Percentiles rank a stretch among this genome's conserved stretches.
Evolutionary conservation across 83 land plant species (phyloP).

Genomic region (Picea abies): DNA sequence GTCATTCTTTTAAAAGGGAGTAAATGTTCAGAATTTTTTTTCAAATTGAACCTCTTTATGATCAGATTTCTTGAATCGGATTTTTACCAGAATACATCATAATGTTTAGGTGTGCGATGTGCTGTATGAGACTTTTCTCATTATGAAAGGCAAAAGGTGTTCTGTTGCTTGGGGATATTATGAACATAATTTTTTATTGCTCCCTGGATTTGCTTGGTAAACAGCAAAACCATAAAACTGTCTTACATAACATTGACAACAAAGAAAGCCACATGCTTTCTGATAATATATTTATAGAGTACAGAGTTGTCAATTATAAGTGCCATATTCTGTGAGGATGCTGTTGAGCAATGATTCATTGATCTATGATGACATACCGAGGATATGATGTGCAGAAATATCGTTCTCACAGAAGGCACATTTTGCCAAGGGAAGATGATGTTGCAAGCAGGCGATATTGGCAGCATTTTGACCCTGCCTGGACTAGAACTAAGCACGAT

Average conservation of each 20-base stretch:
- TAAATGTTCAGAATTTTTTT: not conserved
- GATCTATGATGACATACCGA: not conserved
- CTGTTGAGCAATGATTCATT: not conserved
- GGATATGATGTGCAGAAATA: conserved; percentile 50
- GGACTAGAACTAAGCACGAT: conserved; percentile 11
- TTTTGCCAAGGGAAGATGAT: conserved; percentile 56
- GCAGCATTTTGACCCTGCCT: conserved; percentile 29
- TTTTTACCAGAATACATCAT: conserved; percentile 4
- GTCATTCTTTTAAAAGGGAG: conserved; percentile 2
- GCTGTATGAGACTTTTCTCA: not conserved
- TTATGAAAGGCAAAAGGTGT: not conserved
- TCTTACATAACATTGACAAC: not conserved
- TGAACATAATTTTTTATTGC: not conserved
- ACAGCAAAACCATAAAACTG: not conserved
- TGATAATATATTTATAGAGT: not conserved
- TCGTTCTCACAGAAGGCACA: conserved; percentile 60
- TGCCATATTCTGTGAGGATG: not conserved
- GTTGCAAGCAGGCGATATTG: conserved; percentile 23
- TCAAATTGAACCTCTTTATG: not conserved
- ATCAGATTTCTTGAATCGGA: not conserved
- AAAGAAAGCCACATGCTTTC: not conserved
- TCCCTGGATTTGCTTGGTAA: not conserved
- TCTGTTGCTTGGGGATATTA: not conserved
- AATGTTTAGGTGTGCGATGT: not conserved
- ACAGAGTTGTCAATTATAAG: not conserved